Evolutionary conservation across 2,329 filamentous ascomycete genomes (phyloP).

Genomic region (Atkinsonella texensis): DNA sequence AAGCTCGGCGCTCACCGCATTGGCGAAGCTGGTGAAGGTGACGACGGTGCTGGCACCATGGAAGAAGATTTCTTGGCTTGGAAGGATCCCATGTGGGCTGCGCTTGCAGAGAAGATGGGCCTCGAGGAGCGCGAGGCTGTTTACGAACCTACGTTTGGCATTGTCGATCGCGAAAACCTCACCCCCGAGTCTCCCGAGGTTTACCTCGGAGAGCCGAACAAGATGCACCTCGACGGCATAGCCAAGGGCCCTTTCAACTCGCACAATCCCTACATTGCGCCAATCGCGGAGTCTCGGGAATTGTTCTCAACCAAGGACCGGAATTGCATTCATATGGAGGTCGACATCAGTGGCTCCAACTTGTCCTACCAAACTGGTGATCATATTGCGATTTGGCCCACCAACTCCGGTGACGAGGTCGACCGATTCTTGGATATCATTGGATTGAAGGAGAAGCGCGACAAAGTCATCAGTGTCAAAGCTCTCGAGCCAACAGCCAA

Average conservation of each 20-base stretch:
- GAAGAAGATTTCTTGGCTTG: slow-evolving; percentile 98
- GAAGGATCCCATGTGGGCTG: slow-evolving; percentile 98
- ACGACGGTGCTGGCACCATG: slow-evolving; percentile 97
- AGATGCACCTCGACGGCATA: slow-evolving; percentile 78
- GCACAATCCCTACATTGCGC: slow-evolving; percentile 94
- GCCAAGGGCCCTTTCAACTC: slow-evolving; percentile 87
- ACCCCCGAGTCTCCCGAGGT: slow-evolving; percentile 66
- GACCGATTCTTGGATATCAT: slow-evolving; percentile 77
- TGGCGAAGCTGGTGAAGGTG: slow-evolving; percentile 82
- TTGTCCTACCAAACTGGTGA: slow-evolving; percentile 92
- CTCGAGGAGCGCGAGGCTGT: slow-evolving; percentile 91
- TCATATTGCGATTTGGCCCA: slow-evolving; percentile 95
- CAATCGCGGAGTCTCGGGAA: slow-evolving; percentile 82
- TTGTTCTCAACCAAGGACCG: slow-evolving; percentile 80
- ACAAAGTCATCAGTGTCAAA: slow-evolving; percentile 79
- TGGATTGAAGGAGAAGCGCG: slow-evolving; percentile 61
- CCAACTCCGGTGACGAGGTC: slow-evolving; percentile 84
- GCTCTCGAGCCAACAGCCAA: slow-evolving; percentile 90
- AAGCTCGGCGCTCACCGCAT: slow-evolving; percentile 78
- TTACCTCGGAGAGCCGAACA: slow-evolving; percentile 92
- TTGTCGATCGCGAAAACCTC: slow-evolving; percentile 64
- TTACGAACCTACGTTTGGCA: slow-evolving; percentile 84
- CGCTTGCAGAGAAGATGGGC: slow-evolving; percentile 69
- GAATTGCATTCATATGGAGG: slow-evolving; percentile 94
- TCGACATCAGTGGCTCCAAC: slow-evolving; percentile 82